These are phyloP conservation scores for Calophaca sinica DNA, from an alignment of 306 rosid species.

Conservation along the genomic window DNA sequence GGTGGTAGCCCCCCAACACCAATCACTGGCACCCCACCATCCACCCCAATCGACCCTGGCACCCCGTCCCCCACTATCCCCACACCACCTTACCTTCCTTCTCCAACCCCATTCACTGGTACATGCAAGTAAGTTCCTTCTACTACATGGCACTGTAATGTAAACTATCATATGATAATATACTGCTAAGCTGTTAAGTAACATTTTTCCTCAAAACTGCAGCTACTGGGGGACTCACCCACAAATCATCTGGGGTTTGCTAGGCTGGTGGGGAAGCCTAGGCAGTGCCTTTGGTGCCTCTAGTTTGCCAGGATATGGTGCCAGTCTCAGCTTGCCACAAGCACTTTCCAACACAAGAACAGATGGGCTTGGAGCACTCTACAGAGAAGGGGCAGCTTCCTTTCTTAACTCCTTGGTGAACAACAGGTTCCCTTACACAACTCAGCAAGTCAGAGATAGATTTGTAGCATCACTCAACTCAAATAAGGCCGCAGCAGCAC, in stretches of 20 bases:
- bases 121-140: conserved; percentile 88
- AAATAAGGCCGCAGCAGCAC: conserved; percentile 74
- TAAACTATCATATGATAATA: conserved; percentile 35
- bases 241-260: conserved; percentile 80
- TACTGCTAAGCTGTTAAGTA: conserved; percentile 4
- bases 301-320: conserved; percentile 63
- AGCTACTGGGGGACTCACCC: conserved; percentile 96
- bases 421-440: conserved; percentile 73
- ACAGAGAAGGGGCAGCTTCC: conserved; percentile 88
- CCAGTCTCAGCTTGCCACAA: conserved; percentile 65
- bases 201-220: conserved; percentile 42
- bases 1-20: conserved; percentile 65
- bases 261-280: conserved; percentile 95
- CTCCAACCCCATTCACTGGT: conserved; percentile 83
- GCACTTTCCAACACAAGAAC: conserved; percentile 84
- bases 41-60: conserved; percentile 58
- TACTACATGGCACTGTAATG: conserved; percentile 12
- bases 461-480: conserved; percentile 70
- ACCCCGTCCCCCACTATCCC: conserved; percentile 37
- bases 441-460: conserved; percentile 78
- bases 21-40: conserved; percentile 5
- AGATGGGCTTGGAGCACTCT: conserved; percentile 82
- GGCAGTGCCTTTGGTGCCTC: conserved; percentile 70
- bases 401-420: conserved; percentile 83
- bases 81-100: conserved; percentile 71